Evolutionary conservation across 2,329 filamentous ascomycete species (phyloP).

Genomic region (Pseudofabraea citricarpa): DNA sequence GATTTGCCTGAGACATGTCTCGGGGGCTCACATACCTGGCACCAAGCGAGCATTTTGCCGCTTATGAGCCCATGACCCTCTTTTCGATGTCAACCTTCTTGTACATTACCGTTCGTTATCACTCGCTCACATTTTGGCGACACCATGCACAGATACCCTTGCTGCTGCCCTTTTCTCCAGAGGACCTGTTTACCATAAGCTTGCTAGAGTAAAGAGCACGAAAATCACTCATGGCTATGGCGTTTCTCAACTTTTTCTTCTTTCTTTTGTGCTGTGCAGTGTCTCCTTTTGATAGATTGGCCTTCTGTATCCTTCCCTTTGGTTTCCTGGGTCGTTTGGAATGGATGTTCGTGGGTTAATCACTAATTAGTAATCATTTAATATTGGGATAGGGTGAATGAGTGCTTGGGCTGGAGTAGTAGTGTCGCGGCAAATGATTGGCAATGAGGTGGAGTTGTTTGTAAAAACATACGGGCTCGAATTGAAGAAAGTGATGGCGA

Average conservation of each 20-base stretch:
- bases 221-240: not conserved
- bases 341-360: too few relatives aligned
- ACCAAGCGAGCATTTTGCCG: not conserved
- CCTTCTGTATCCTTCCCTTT: not conserved
- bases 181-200: not conserved
- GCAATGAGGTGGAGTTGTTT: too few relatives aligned
- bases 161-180: slow-evolving; percentile 7
- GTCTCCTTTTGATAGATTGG: not conserved
- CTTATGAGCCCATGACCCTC: too few relatives aligned
- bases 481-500: too few relatives aligned
- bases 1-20: slow-evolving; percentile 2
- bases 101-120: slow-evolving; percentile 16
- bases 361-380: slow-evolving; percentile 1
- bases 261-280: not conserved
- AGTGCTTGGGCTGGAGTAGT: too few relatives aligned
- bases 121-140: slow-evolving; percentile 14
- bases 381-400: too few relatives aligned
- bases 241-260: slow-evolving; percentile 1
- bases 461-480: too few relatives aligned
- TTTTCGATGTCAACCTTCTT: slow-evolving; percentile 3
- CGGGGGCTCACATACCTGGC: not conserved
- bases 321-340: too few relatives aligned
- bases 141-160: slow-evolving; percentile 19
- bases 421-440: too few relatives aligned
- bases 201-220: not conserved